phyloP scores from a whole-genome alignment of 176 grass and related monocot genomes.

The Tillandsia leiboldiana region DNA sequence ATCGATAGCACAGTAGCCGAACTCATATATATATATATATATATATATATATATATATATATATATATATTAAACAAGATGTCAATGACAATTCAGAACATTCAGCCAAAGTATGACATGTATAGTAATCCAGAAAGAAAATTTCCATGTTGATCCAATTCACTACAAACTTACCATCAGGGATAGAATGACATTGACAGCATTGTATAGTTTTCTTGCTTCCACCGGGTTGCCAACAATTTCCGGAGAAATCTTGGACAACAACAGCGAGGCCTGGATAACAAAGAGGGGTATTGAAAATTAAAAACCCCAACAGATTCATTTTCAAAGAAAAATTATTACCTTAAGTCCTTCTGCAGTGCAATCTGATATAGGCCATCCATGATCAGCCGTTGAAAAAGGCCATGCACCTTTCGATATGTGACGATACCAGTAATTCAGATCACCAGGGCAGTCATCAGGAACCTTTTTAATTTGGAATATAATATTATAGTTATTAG shows the following conservation, averaged over 20 bases:
- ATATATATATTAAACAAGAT: no score
- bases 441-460: conserved; percentile 72
- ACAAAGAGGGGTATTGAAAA: conserved; percentile 7
- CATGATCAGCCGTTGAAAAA: conserved; percentile 82
- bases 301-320: neutral
- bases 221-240: conserved; percentile 62
- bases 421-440: conserved; percentile 79
- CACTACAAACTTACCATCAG: conserved; percentile 50
- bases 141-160: conserved; percentile 5
- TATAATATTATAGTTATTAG: neutral
- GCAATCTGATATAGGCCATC: conserved; percentile 97
- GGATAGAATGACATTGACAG: conserved; percentile 83
- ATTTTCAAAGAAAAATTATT: neutral
- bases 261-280: conserved; percentile 53
- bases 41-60: no score
- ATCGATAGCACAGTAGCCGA: no score
- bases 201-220: conserved; percentile 61
- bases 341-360: conserved; percentile 93
- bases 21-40: no score
- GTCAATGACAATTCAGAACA: no score
- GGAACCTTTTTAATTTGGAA: conserved; percentile 36
- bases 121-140: neutral
- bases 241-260: conserved; percentile 81
- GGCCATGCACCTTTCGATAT: conserved; percentile 99
- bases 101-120: neutral